phyloP scores from a whole-genome alignment of 257 asterid genomes.

The Solanum peruvianum region DNA sequence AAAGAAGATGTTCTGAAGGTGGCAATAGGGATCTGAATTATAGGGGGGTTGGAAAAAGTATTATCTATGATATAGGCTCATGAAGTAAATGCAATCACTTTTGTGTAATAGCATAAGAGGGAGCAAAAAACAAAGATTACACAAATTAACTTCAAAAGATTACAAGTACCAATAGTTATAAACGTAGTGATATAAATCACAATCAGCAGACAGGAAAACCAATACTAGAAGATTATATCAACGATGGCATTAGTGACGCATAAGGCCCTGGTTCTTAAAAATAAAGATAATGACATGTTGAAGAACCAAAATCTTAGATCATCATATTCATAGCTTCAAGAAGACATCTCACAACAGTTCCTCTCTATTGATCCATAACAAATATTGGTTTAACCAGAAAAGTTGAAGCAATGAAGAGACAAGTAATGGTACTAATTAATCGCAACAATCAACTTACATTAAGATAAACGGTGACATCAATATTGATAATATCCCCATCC shows the following conservation, averaged over 20 bases:
- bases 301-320: background rate
- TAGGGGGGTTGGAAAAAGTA: background rate
- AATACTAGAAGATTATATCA: background rate
- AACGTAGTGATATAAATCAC: background rate
- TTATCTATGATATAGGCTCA: background rate
- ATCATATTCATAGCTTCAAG: background rate
- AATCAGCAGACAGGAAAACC: background rate
- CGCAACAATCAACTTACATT: constrained; percentile 42
- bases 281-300: background rate
- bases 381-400: background rate
- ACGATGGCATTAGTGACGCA: background rate
- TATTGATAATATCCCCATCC: constrained; percentile 96
- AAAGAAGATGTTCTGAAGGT: background rate
- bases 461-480: constrained; percentile 94
- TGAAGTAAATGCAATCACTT: background rate
- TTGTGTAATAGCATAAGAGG: background rate
- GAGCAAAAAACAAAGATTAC: background rate
- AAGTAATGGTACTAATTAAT: background rate
- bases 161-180: background rate
- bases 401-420: background rate
- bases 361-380: background rate
- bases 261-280: background rate
- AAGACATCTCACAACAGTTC: background rate
- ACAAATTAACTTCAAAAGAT: background rate
- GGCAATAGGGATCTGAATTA: background rate